These are phyloP conservation scores for Spathaspora girioi DNA, from an alignment of 805 yeast genomes.

Conservation along the genomic window DNA sequence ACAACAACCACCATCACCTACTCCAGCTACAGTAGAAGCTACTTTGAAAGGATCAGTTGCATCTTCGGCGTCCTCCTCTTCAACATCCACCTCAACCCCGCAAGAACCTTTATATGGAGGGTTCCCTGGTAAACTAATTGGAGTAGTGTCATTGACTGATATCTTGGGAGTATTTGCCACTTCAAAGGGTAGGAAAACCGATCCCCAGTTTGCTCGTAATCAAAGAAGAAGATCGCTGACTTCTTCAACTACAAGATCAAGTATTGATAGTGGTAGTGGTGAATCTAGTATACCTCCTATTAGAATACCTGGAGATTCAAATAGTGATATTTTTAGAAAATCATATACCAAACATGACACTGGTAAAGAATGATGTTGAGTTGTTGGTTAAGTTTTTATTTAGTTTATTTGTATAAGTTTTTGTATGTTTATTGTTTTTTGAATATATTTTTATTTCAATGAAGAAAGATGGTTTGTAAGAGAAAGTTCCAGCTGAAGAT, in stretches of 20 bases:
- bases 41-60: slow-evolving; percentile 6
- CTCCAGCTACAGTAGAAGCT: slow-evolving; percentile 12
- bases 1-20: not conserved
- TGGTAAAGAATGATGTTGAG: slow-evolving; percentile 7
- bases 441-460: not conserved
- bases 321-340: slow-evolving; percentile 5
- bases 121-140: slow-evolving; percentile 77
- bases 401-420: no score
- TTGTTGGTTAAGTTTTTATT: no score
- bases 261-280: slow-evolving; percentile 2
- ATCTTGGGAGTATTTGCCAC: slow-evolving; percentile 78
- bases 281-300: not conserved
- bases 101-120: slow-evolving; percentile 24
- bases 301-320: not conserved
- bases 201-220: slow-evolving; percentile 84
- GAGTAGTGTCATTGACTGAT: slow-evolving; percentile 91
- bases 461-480: no score
- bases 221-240: slow-evolving; percentile 70
- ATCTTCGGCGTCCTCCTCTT: not conserved
- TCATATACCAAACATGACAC: slow-evolving; percentile 9
- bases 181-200: slow-evolving; percentile 60
- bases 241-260: slow-evolving; percentile 18
- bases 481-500: no score
- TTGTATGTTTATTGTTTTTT: not conserved
- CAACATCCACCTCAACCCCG: slow-evolving; percentile 10